Base-by-base conservation (phyloP, 208 protist genomes). In the Trypanosoma platydactyli region DNA sequence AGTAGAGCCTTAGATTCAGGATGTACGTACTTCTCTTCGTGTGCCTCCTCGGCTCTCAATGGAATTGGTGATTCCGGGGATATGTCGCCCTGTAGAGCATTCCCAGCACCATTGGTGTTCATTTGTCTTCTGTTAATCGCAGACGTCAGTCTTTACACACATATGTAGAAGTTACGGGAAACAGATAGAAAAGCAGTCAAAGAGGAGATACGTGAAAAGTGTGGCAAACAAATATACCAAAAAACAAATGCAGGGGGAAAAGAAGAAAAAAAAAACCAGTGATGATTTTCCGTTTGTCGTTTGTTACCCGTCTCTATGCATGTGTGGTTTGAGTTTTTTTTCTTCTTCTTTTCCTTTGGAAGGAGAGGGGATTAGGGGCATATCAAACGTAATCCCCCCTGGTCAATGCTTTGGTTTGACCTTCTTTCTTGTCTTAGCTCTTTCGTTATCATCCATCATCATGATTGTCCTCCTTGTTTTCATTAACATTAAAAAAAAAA, bases 1-100 rank as follows among this genome's bases (percentile, higher is more conserved):
- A 88, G 83, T 13, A 80, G 41, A 4, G 0, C 5, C 9, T 22
- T 58, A 18, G 75, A 25, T 16, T 63, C 77, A 5, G 73, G 74
- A 52, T 81, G 71, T 1, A 69, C 41, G 58, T 69, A 79, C 25
- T 22, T 29, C 24, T 41, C 59, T 25, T 71, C 70, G 6, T 66
- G 44, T 20, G 29, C 9, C 20, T 76, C 70, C 41, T 76, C 70
- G 12, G 60, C 27, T 5, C 22, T 56, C 22, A 56, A 13, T 4
- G 51, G 22, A n/a, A 35, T 4, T n/a, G 20, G 29, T 6, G 13
- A 50, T 50, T 6, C 45, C 20, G 15, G 45, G n/a, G 20, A 18
- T 12, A 6, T 12, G 20, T 50, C 20, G 20, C 13, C 45, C 20
- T 50, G 45, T 24, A 24, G 45, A 50, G 45, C 25, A 18, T 25